Evolutionary conservation across 169 alveolate genomes (phyloP).

Genomic region (Blepharisma undulans): DNA sequence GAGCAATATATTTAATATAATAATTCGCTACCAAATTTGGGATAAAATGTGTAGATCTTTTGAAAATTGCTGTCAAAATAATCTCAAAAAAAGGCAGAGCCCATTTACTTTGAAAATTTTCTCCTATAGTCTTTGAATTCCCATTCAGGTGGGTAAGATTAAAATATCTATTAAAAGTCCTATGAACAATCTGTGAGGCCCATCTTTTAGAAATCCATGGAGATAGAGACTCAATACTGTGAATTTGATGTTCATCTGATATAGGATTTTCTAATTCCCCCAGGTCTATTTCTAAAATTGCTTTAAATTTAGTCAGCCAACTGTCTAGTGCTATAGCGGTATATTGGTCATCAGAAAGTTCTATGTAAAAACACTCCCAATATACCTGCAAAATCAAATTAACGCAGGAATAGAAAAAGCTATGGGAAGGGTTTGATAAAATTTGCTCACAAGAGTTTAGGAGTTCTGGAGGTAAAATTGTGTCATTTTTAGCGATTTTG

Average conservation of each 20-base stretch:
- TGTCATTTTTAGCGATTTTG: neutral
- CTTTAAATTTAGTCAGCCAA: neutral
- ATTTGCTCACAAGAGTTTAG: neutral
- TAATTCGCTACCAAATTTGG: neutral
- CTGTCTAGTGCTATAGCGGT: neutral
- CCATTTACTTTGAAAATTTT: neutral
- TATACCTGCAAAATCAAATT: neutral
- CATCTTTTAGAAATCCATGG: conserved; percentile 13
- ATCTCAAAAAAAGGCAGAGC: neutral
- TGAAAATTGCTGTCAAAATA: neutral
- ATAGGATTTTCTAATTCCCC: neutral
- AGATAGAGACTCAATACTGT: neutral
- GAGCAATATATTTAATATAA: neutral
- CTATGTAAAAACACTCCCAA: conserved; percentile 30
- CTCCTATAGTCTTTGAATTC: neutral
- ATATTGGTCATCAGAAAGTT: neutral
- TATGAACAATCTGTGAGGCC: conserved; percentile 15
- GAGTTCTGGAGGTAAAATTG: neutral
- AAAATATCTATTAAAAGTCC: neutral
- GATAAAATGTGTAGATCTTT: neutral
- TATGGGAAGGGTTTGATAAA: neutral
- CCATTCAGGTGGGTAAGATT: neutral
- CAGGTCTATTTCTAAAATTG: neutral
- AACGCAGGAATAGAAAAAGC: neutral
- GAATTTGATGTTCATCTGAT: neutral